Evolutionary conservation across 305 asterid species (phyloP).

Genomic region (Salvia sclarea): DNA sequence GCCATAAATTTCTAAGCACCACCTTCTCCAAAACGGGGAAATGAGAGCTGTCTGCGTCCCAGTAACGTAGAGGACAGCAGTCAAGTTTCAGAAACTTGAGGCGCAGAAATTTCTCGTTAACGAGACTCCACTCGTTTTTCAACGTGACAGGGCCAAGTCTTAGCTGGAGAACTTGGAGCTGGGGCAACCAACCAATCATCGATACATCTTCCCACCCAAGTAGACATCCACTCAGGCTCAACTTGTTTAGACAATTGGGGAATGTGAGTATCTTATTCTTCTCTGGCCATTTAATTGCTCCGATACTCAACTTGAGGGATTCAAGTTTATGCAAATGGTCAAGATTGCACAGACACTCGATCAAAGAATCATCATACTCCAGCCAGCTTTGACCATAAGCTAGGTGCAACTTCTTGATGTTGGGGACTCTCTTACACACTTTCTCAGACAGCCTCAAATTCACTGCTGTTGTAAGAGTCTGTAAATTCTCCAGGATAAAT

Average conservation of each 20-base stretch:
- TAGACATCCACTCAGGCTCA: background rate
- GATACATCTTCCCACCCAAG: background rate
- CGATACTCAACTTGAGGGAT: too few species aligned
- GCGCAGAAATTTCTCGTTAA: too few species aligned
- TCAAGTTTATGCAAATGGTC: too few species aligned
- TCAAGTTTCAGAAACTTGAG: too few species aligned
- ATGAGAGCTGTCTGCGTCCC: background rate
- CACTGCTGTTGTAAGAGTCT: background rate
- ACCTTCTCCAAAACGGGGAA: background rate
- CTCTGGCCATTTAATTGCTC: too few species aligned
- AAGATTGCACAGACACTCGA: too few species aligned
- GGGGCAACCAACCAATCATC: background rate
- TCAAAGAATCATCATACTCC: background rate
- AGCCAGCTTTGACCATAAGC: background rate
- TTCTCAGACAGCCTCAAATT: slow-evolving; percentile 10
- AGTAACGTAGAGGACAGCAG: background rate
- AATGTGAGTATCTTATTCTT: too few species aligned
- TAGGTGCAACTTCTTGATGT: background rate
- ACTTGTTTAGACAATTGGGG: too few species aligned
- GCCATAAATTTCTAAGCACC: too few species aligned
- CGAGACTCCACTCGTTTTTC: too few species aligned
- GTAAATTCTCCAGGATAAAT: background rate
- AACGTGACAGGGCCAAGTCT: too few species aligned
- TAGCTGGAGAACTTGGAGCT: background rate
- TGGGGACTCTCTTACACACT: slow-evolving; percentile 9